A percentile compares a stretch with the other conserved stretches of the same genome.
Evolutionary conservation across 768 basidiomycete species (phyloP).

Genomic region (Tulasnella sp.): DNA sequence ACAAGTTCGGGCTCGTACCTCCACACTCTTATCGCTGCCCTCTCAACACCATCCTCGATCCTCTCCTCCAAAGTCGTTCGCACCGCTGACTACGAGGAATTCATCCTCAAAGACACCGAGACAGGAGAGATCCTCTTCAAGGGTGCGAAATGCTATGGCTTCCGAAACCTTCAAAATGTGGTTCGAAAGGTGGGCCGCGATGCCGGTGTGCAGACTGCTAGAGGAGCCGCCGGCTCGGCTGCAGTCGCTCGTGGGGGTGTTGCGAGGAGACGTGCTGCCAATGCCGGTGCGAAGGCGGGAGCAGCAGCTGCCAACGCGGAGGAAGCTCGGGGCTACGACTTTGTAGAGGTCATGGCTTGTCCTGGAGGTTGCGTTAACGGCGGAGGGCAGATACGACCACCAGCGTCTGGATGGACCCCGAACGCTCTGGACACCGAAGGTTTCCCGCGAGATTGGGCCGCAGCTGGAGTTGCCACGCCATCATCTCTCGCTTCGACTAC

Average conservation of each 20-base stretch:
- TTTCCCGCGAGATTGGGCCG: constrained; percentile 54
- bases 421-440: constrained; percentile 51
- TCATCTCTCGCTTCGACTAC: constrained; percentile 20
- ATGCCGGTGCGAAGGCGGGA: constrained; percentile 28
- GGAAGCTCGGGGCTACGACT: constrained; percentile 60
- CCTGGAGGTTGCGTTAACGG: constrained; percentile 97
- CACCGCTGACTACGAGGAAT: constrained; percentile 67
- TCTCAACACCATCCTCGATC: constrained; percentile 28
- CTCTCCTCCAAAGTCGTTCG: constrained; percentile 55
- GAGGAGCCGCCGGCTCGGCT: constrained; percentile 51
- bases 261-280: constrained; percentile 24
- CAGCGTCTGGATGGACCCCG: constrained; percentile 11
- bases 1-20: constrained; percentile 91
- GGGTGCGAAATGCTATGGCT: constrained; percentile 94
- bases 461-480: constrained; percentile 40
- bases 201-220: constrained; percentile 60
- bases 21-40: constrained; percentile 57
- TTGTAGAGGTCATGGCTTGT: constrained; percentile 98
- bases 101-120: constrained; percentile 42
- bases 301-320: constrained; percentile 22
- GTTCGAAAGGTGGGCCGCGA: constrained; percentile 89
- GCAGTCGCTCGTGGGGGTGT: constrained; percentile 25
- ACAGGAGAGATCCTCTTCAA: constrained; percentile 68
- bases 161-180: constrained; percentile 93
- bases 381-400: constrained; percentile 66